A percentile compares a stretch with the other conserved stretches of the same genome.
Evolutionary conservation across 1,284 basidiomycete genomes (phyloP).

Genomic region (Chalciporus sp.): DNA sequence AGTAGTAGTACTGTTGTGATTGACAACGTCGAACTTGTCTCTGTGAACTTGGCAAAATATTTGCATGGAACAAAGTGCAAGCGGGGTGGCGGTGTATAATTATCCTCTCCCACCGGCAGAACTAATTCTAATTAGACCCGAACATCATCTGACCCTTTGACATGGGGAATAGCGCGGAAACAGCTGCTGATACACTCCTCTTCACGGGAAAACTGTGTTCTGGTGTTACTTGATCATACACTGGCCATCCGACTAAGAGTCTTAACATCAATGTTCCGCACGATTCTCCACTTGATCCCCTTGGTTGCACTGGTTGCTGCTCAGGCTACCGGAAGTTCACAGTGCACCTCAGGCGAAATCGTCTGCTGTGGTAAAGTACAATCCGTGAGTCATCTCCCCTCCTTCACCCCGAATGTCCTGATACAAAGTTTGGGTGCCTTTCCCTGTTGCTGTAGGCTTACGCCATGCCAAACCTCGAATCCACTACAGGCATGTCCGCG

Average conservation of each 20-base stretch:
- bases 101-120: too few relatives aligned
- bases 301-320: conserved; percentile 2
- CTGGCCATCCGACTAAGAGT: background rate
- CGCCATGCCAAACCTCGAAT: conserved; percentile 1
- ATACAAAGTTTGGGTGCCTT: background rate
- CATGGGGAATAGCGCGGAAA: too few relatives aligned
- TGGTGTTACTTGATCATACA: too few relatives aligned
- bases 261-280: conserved; percentile 7
- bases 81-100: too few relatives aligned
- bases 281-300: conserved; percentile 2
- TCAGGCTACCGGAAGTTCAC: conserved; percentile 5
- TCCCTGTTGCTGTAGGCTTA: conserved; percentile 5
- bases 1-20: too few relatives aligned
- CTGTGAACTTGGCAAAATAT: too few relatives aligned
- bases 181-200: too few relatives aligned
- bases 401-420: background rate
- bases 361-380: conserved; percentile 13
- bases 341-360: conserved; percentile 12
- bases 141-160: too few relatives aligned
- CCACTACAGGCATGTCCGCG: conserved; percentile 8
- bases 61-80: too few relatives aligned
- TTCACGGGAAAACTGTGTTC: too few relatives aligned
- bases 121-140: too few relatives aligned
- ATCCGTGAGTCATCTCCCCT: conserved; percentile 7
- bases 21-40: too few relatives aligned